Base-by-base conservation (phyloP, 257 asterid species). In the Hygrophila difformis region DNA sequence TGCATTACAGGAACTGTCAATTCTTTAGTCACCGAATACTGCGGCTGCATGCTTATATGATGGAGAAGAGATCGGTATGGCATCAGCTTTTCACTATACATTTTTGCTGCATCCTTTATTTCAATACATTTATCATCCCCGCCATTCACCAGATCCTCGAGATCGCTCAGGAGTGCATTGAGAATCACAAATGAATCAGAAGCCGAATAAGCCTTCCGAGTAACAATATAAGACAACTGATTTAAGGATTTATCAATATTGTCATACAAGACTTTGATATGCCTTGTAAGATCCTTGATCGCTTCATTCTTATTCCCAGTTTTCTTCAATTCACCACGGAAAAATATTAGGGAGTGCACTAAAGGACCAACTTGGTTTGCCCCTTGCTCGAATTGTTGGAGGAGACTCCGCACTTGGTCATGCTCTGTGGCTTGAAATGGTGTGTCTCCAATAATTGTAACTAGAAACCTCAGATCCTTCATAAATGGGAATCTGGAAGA, bases 341-440 rank as follows among this genome's bases (percentile, higher is more conserved):
- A 26, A 18, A 58, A 57, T 46, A 64, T 1, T 12, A 20, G 5
- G 23, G 47, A 55, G 47, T 64, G 47, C 2, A 58, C 37, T 6
- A 58, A 40, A n/a, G n/a, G 8, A n/a, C 64, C 64, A 12, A 26
- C 53, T 33, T 40, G 9, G 17, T 33, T 44, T 0, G 37, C 44
- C 43, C 48, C 43, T 14, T 10, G 42, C 15, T 49, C 51, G 5
- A 58, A 14, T 40, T 48, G 44, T 15, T 10, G 12, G 20, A n/a
- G 3, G 16, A 43, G 15, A 12, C 19, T 12, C 16, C 2, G 31
- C 14, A 17, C 41, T 0, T 9, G 17, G 10, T 33, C 43, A 12
- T 6, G 2, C 18, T 20, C 29, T 2, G 44, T 5, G n/a, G 8
- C 44, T 14, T 2, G 55, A 8, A 13, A 34, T 12, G 18, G 22